Percentiles rank a stretch among this genome's conserved stretches.
phyloP scores from a whole-genome alignment of 805 yeast species.

The Candida pseudofarinosa region DNA sequence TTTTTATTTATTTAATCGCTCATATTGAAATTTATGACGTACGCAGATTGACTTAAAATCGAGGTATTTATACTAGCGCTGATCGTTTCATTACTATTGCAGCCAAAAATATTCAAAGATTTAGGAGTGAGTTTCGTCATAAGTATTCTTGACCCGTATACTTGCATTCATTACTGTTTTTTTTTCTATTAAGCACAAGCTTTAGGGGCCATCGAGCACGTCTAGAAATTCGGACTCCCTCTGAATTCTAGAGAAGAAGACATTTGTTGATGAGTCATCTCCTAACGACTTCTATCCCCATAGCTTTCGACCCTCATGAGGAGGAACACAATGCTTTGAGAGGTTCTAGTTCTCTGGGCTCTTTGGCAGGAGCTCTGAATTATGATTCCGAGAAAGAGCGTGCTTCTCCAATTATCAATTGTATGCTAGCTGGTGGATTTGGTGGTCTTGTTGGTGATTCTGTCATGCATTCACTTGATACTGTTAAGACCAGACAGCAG shows the following conservation, averaged over 20 bases:
- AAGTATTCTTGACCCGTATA: background rate
- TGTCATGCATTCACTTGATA: conserved; percentile 91
- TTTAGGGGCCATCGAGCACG: background rate
- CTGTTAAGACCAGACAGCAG: conserved; percentile 95
- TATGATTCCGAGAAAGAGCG: conserved; percentile 3
- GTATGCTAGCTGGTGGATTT: conserved; percentile 86
- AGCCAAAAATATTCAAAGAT: no score
- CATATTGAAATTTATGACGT: background rate
- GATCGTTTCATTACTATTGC: no score
- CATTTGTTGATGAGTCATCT: background rate
- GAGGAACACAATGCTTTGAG: conserved; percentile 8
- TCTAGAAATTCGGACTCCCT: background rate
- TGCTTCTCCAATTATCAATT: conserved; percentile 47
- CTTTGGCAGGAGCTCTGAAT: background rate
- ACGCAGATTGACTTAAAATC: background rate
- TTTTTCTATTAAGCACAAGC: background rate
- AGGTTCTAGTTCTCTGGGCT: conserved; percentile 1
- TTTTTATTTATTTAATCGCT: no score
- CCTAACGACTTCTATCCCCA: conserved; percentile 30
- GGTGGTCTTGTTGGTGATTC: conserved; percentile 95
- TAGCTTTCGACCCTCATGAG: conserved; percentile 26
- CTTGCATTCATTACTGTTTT: background rate
- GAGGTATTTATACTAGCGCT: background rate
- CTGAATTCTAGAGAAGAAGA: background rate
- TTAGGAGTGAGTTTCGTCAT: no score